Conservation (phyloP, 805 yeast species). For the Maudiozyma serrabonitensis region DNA sequence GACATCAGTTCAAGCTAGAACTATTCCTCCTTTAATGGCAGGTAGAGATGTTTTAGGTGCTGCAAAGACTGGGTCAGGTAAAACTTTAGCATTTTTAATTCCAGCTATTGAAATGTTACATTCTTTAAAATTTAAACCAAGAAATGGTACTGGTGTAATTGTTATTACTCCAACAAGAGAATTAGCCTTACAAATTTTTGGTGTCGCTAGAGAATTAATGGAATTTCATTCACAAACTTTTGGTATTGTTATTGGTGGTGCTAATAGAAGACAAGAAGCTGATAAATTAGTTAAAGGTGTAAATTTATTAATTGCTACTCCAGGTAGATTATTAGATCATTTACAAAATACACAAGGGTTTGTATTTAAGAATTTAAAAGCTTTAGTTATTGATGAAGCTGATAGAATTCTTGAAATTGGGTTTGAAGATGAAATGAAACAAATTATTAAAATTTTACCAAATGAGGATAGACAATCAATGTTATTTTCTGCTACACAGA, state of each 20-base stretch:
- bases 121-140: slow-evolving; percentile 86
- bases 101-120: slow-evolving; percentile 93
- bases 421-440: slow-evolving; percentile 97
- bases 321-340: slow-evolving; percentile 94
- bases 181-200: slow-evolving; percentile 92
- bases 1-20: slow-evolving; percentile 93
- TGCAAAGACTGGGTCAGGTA: slow-evolving; percentile 99
- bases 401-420: slow-evolving; percentile 96
- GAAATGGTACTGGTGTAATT: slow-evolving; percentile 96
- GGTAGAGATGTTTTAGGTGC: slow-evolving; percentile 98
- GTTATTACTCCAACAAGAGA: slow-evolving; percentile 97
- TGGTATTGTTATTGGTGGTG: slow-evolving; percentile 97
- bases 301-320: slow-evolving; percentile 88
- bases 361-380: slow-evolving; percentile 87
- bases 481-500: slow-evolving; percentile 98
- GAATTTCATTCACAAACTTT: slow-evolving; percentile 84
- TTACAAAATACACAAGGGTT: slow-evolving; percentile 91
- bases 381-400: slow-evolving; percentile 94
- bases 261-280: slow-evolving; percentile 94
- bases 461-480: slow-evolving; percentile 88
- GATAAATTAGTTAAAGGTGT: slow-evolving; percentile 92
- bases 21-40: slow-evolving; percentile 92
- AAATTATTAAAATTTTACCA: slow-evolving; percentile 88
- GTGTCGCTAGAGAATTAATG: slow-evolving; percentile 94
- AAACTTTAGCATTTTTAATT: slow-evolving; percentile 86